Conservation (phyloP, 1,139 yeast species). For the Candida sp. region DNA sequence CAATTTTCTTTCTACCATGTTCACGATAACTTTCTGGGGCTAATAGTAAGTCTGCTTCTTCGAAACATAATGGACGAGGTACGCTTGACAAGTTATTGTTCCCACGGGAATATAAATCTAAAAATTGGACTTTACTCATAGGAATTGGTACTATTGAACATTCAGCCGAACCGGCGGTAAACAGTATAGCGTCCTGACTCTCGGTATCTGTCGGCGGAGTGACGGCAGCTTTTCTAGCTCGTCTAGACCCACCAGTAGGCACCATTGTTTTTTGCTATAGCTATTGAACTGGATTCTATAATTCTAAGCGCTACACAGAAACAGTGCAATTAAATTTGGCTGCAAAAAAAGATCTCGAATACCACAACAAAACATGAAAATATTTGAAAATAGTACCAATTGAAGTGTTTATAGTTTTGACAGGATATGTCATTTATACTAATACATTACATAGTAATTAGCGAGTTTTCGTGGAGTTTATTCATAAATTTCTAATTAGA, state of each 20-base stretch:
- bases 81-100: conserved; percentile 55
- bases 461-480: too few species aligned
- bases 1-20: conserved; percentile 34
- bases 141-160: conserved; percentile 25
- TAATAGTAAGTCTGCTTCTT: conserved; percentile 45
- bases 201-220: not conserved
- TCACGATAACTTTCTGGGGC: conserved; percentile 60
- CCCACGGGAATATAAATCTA: conserved; percentile 60
- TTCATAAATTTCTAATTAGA: too few species aligned
- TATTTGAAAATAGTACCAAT: too few species aligned
- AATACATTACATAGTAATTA: too few species aligned
- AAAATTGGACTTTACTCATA: conserved; percentile 56
- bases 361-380: too few species aligned
- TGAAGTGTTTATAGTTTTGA: too few species aligned
- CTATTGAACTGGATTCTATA: not conserved
- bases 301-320: not conserved
- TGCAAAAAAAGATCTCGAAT: conserved; percentile 1
- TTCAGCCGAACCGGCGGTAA: conserved; percentile 18
- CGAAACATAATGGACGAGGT: conserved; percentile 53
- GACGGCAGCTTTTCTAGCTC: not conserved
- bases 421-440: too few species aligned
- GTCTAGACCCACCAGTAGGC: not conserved
- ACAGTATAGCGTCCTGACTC: not conserved
- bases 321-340: not conserved
- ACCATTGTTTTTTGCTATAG: not conserved